These are phyloP conservation scores for Pinus taeda DNA, from an alignment of 75 land plant genomes.

Conservation along the genomic window DNA sequence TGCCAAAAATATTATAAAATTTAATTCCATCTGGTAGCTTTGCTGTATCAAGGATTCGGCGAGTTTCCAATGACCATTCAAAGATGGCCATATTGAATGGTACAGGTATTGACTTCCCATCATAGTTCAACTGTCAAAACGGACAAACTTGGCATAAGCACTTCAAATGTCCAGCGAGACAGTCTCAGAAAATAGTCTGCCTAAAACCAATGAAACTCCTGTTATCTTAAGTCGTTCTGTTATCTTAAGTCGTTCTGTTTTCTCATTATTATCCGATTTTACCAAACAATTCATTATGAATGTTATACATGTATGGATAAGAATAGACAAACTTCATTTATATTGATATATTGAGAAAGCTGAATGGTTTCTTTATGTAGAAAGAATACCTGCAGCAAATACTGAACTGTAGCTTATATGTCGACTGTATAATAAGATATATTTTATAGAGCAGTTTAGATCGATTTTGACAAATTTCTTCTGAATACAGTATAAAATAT, in stretches of 20 bases:
- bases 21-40: conserved; percentile 72
- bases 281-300: not conserved
- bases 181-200: not conserved
- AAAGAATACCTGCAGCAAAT: no score
- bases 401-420: no score
- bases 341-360: no score
- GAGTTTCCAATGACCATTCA: conserved; percentile 77
- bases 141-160: not conserved
- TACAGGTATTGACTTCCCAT: conserved; percentile 58
- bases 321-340: no score
- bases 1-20: conserved; percentile 92
- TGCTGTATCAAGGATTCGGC: conserved; percentile 61
- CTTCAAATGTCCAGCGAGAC: not conserved
- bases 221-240: not conserved
- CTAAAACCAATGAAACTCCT: not conserved
- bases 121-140: conserved; percentile 48
- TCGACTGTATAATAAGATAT: no score
- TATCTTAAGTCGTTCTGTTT: not conserved
- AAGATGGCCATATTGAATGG: conserved; percentile 75
- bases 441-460: no score
- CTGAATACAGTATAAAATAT: no score
- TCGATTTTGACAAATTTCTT: no score
- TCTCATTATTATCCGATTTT: not conserved
- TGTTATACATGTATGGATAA: no score
- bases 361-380: no score